A percentile compares a stretch with the other conserved stretches of the same genome.
phyloP scores from a whole-genome alignment of 371 early-diverging fungal species.

The Dichotomocladium elegans region DNA sequence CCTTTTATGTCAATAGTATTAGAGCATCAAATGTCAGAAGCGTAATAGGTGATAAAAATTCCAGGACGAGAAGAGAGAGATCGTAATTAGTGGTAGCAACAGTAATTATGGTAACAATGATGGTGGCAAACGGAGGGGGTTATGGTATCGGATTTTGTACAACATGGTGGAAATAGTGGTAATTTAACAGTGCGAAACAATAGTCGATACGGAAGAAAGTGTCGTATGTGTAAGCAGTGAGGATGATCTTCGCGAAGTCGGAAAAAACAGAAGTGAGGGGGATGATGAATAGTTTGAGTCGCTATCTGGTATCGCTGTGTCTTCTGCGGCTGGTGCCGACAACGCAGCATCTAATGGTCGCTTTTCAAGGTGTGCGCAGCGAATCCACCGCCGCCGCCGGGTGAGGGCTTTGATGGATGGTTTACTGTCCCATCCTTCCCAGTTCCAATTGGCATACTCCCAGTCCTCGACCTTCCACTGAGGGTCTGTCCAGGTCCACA shows the following conservation, averaged over 20 bases:
- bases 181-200: background rate
- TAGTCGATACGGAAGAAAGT: conserved; percentile 7
- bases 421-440: conserved; percentile 6
- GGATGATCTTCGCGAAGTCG: conserved; percentile 4
- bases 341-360: background rate
- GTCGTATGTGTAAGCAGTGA: conserved; percentile 6
- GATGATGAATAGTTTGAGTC: background rate
- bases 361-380: conserved; percentile 10
- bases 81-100: background rate
- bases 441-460: conserved; percentile 14
- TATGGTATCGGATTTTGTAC: background rate
- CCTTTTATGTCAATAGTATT: too few species aligned
- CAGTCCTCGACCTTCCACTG: conserved; percentile 11
- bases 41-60: background rate
- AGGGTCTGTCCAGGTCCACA: conserved; percentile 14
- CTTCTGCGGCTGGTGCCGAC: background rate
- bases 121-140: background rate
- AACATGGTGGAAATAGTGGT: background rate
- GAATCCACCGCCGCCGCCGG: conserved; percentile 12
- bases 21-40: too few species aligned
- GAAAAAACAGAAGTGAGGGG: background rate
- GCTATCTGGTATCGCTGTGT: background rate
- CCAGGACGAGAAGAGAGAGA: background rate
- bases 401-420: conserved; percentile 4
- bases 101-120: background rate